phyloP scores from a whole-genome alignment of 768 basidiomycete species.

The Pleurotus citrinopileatus region DNA sequence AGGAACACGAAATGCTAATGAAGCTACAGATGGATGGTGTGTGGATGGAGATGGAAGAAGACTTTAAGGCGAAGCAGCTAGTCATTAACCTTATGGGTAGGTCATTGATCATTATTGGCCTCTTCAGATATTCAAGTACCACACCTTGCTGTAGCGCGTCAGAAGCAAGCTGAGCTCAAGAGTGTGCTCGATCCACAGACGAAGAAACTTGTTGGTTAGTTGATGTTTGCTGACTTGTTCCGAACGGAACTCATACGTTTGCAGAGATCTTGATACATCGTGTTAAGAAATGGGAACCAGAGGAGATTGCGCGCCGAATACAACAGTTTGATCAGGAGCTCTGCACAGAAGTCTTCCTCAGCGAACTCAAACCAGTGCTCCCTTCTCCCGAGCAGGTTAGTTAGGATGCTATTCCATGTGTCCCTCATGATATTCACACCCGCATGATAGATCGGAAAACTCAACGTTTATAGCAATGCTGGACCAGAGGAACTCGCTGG shows the following conservation, averaged over 20 bases:
- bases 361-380: slow-evolving; percentile 82
- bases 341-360: slow-evolving; percentile 86
- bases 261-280: slow-evolving; percentile 92
- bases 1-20: slow-evolving; percentile 77
- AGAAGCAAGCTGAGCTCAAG: slow-evolving; percentile 85
- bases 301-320: slow-evolving; percentile 82
- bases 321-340: slow-evolving; percentile 84
- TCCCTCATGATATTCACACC: slow-evolving; percentile 1
- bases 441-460: slow-evolving; percentile 69
- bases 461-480: slow-evolving; percentile 87
- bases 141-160: slow-evolving; percentile 49
- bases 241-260: slow-evolving; percentile 5
- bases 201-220: slow-evolving; percentile 90
- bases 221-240: not conserved
- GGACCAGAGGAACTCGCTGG: slow-evolving; percentile 80
- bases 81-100: slow-evolving; percentile 87
- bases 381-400: slow-evolving; percentile 88
- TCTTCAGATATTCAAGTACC: slow-evolving; percentile 12
- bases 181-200: slow-evolving; percentile 90
- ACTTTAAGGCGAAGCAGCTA: slow-evolving; percentile 94
- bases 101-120: slow-evolving; percentile 15
- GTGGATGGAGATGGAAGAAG: slow-evolving; percentile 96
- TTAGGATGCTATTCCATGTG: slow-evolving; percentile 2
- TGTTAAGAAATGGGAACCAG: slow-evolving; percentile 77
- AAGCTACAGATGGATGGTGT: slow-evolving; percentile 84